phyloP scores from a whole-genome alignment of 495 filamentous ascomycete species.

The Hypoxylon subgilvum region DNA sequence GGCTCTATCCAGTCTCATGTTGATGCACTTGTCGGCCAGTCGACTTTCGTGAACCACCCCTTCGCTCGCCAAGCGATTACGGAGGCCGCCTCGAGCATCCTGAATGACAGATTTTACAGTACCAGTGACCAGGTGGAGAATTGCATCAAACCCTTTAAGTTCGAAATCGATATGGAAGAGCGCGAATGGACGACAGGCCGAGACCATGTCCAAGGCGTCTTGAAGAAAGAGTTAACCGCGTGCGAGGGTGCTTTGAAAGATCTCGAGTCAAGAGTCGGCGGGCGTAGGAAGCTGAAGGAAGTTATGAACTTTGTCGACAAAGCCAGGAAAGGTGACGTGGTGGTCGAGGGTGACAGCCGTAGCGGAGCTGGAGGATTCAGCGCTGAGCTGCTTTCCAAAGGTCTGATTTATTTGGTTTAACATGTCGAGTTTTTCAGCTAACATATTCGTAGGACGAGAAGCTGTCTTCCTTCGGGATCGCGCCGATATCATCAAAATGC shows the following conservation, averaged over 20 bases:
- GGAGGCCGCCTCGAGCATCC: constrained; percentile 82
- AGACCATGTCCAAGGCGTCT: constrained; percentile 74
- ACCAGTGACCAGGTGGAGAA: constrained; percentile 99
- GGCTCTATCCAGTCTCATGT: constrained; percentile 85
- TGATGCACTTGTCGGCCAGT: constrained; percentile 74
- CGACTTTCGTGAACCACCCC: constrained; percentile 86
- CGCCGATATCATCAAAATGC: constrained; percentile 86
- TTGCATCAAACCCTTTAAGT: constrained; percentile 99
- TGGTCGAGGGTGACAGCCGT: constrained; percentile 79
- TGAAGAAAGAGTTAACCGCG: constrained; percentile 82
- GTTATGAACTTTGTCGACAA: constrained; percentile 91
- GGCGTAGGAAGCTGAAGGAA: constrained; percentile 82
- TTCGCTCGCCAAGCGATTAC: constrained; percentile 89
- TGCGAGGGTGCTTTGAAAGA: constrained; percentile 79
- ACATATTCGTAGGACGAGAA: constrained; percentile 70
- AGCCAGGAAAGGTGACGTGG: constrained; percentile 79
- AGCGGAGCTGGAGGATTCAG: constrained; percentile 93
- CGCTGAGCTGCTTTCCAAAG: constrained; percentile 76
- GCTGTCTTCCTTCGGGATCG: constrained; percentile 92
- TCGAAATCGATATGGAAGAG: constrained; percentile 90
- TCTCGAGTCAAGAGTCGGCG: constrained; percentile 76
- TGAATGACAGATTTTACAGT: constrained; percentile 94
- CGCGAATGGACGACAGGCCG: constrained; percentile 84
- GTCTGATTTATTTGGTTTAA: constrained; percentile 51
- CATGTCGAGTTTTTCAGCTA: constrained; percentile 14